Base-by-base conservation (phyloP, 129 eudicot species). In the Flaveria brownii region DNA sequence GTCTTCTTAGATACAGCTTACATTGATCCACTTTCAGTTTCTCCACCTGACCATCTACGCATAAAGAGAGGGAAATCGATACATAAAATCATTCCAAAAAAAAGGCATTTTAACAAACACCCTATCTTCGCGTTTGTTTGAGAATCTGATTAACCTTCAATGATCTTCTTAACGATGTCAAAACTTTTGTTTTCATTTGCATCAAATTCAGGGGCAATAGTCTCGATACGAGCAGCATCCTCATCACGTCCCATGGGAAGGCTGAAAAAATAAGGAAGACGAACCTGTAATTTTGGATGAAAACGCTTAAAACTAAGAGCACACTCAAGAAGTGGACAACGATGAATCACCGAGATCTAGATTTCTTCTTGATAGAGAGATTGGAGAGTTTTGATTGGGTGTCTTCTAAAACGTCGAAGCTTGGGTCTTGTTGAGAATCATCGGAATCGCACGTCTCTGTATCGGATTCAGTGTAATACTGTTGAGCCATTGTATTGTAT, bases 1-100 rank as follows among this genome's bases (percentile, higher is more conserved):
- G 89, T 84, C 85, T 85, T 78, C 92, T 93, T 71, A 88, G 61
- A 79, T 93, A 93, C 70, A 90, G 71, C 88, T 93, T 93, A 73
- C 96, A 93, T 55, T 90, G 90, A 0, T 90, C 98, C 72, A 93
- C 89, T 83, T 93, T 93, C 84, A 93, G 78, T 60, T 82, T 88
- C 85, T 88, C 91, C 70, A 90, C 70, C 73, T 68, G 81, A 56
- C 89, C 90, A 76, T 14, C 98, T 90, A 81, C 73, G 42, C 70
- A 68, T 51, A 16, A 64, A 70, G 10, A 1, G 20, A 49, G 68
- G 2, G 16, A 5, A 54, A n/a, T 12, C 3, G 7, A 62, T 62
- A 12, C 6, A 62, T 6, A 14, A 14, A 28, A 9, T 18, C 76
- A 68, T 39, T 14, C 39, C 20, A 64, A 14, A 64, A 14, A 14